Evolutionary conservation across 176 grass and related monocot genomes (phyloP).

Genomic region (Carex cristatella): DNA sequence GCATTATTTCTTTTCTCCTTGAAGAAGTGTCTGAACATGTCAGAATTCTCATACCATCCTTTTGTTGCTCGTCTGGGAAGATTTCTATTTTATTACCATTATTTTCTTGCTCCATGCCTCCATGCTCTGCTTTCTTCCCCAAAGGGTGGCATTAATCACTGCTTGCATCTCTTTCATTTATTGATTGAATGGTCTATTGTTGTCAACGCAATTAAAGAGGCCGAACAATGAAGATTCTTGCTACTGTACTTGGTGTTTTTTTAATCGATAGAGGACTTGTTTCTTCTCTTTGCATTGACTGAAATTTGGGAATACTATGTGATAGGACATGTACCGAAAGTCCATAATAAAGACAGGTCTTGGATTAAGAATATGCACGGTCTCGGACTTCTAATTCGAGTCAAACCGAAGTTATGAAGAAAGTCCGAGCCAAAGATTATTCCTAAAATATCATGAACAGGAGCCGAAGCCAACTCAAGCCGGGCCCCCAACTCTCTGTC

Average conservation of each 20-base stretch:
- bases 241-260: neutral
- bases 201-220: conserved; percentile 24
- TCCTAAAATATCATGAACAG: too few relatives aligned
- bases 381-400: too few relatives aligned
- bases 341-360: too few relatives aligned
- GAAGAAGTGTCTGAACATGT: neutral
- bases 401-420: too few relatives aligned
- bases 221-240: conserved; percentile 8
- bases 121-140: neutral
- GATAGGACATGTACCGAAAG: too few relatives aligned
- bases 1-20: neutral
- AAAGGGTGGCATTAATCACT: conserved; percentile 17
- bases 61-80: neutral
- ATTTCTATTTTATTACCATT: neutral
- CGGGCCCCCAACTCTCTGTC: too few relatives aligned
- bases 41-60: neutral
- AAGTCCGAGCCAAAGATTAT: too few relatives aligned
- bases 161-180: neutral
- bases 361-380: too few relatives aligned
- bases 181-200: conserved; percentile 18
- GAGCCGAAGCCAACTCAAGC: too few relatives aligned
- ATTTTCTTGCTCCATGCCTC: neutral
- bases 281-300: neutral
- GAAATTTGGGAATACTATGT: neutral
- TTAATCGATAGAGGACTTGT: neutral